These are phyloP conservation scores for Globisporangium apiculatum DNA, from an alignment of 352 stramenopile species.

Conservation along the genomic window DNA sequence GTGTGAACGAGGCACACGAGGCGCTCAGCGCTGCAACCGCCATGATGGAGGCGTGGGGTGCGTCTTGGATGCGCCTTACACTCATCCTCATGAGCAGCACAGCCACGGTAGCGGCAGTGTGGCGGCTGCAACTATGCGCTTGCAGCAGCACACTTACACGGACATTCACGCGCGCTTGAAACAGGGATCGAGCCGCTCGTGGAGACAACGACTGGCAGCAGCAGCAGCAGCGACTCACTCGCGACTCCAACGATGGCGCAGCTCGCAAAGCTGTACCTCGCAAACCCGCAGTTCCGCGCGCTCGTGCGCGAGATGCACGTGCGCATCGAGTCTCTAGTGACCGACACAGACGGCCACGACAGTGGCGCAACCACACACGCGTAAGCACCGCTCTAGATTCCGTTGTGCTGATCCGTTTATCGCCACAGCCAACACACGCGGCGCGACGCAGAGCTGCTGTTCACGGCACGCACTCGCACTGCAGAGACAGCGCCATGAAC, in stretches of 20 bases:
- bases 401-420: background rate
- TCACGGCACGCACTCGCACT: no score
- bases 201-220: constrained; percentile 13
- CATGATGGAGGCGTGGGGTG: constrained; percentile 47
- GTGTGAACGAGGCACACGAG: constrained; percentile 16
- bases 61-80: background rate
- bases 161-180: background rate
- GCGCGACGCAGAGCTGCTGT: no score
- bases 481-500: no score
- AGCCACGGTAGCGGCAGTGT: background rate
- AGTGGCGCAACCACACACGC: background rate
- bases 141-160: no score
- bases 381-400: background rate
- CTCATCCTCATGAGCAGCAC: background rate
- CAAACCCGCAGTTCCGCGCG: constrained; percentile 23
- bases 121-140: no score
- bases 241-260: constrained; percentile 10
- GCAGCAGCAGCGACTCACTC: background rate
- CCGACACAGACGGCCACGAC: background rate
- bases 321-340: constrained; percentile 19
- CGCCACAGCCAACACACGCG: no score
- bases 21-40: constrained; percentile 21
- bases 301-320: constrained; percentile 31
- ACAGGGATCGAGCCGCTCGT: constrained; percentile 38
- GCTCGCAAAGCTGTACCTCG: constrained; percentile 24